phyloP scores from a whole-genome alignment of 441 rosid species.

The Omphalea diandra region DNA sequence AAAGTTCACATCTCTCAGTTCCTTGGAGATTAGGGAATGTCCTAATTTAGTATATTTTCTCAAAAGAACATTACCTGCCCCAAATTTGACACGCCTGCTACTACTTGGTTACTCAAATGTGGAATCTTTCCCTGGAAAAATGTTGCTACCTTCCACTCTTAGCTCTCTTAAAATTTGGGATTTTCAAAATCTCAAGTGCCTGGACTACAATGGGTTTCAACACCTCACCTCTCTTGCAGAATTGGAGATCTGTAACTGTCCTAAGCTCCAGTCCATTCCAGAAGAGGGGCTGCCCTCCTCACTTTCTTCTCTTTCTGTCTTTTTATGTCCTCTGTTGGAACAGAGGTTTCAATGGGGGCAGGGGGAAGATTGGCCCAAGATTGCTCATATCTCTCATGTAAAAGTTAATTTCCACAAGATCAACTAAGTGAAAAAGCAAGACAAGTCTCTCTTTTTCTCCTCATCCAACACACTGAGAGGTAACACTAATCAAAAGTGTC shows the following conservation, averaged over 20 bases:
- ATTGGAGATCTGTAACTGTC: constrained; percentile 13
- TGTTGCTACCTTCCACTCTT: background rate
- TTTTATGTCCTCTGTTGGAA: constrained; percentile 7
- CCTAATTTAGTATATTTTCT: background rate
- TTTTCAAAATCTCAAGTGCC: background rate
- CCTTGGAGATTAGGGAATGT: background rate
- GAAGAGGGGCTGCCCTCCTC: constrained; percentile 12
- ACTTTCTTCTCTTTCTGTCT: constrained; percentile 6
- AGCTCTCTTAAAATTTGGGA: constrained; percentile 10
- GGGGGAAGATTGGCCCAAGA: constrained; percentile 16
- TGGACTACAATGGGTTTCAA: background rate
- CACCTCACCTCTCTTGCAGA: constrained; percentile 8
- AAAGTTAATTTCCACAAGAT: background rate
- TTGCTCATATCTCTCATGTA: constrained; percentile 4
- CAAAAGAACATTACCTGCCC: background rate
- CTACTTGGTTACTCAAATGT: constrained; percentile 8
- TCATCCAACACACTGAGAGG: constrained; percentile 1
- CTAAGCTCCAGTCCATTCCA: constrained; percentile 14
- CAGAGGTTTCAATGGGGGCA: constrained; percentile 9
- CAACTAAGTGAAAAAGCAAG: background rate
- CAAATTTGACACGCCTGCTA: background rate
- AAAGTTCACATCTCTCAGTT: background rate
- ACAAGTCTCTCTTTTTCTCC: background rate
- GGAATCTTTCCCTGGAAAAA: background rate
- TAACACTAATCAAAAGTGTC: background rate